A percentile compares a stretch with the other conserved stretches of the same genome.
Evolutionary conservation across 345 rosid species (phyloP).

Genomic region (Limnanthes douglasii): DNA sequence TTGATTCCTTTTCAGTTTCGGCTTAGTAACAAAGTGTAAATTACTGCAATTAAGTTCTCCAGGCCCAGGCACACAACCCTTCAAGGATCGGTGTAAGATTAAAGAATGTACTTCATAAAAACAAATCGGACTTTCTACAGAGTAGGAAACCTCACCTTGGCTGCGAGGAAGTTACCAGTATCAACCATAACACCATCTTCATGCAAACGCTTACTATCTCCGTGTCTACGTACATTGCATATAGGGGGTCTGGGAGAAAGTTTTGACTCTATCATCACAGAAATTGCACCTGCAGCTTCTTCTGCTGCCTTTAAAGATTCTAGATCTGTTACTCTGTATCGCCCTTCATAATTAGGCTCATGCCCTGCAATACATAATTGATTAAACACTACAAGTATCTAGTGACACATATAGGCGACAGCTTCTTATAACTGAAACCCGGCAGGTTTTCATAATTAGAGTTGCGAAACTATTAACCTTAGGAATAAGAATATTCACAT

Average conservation of each 20-base stretch:
- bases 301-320: conserved; percentile 77
- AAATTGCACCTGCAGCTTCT: conserved; percentile 93
- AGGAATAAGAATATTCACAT: background rate
- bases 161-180: conserved; percentile 95
- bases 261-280: conserved; percentile 82
- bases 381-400: conserved; percentile 4
- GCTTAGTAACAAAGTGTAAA: too few relatives aligned
- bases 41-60: too few relatives aligned
- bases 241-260: conserved; percentile 95
- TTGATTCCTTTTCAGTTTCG: too few relatives aligned
- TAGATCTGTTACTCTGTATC: conserved; percentile 69
- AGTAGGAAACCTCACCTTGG: conserved; percentile 48
- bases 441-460: too few relatives aligned
- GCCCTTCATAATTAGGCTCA: conserved; percentile 53
- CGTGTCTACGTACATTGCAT: conserved; percentile 73
- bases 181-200: conserved; percentile 92
- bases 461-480: background rate
- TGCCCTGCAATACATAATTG: conserved; percentile 32
- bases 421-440: background rate
- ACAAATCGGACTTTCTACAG: too few relatives aligned
- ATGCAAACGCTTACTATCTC: conserved; percentile 78
- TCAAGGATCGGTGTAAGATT: too few relatives aligned
- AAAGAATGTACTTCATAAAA: too few relatives aligned
- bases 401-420: background rate
- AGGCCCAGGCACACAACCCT: too few relatives aligned